Base-by-base conservation (phyloP, 2,329 filamentous ascomycete species). In the Ophidiomyces ophidiicola region DNA sequence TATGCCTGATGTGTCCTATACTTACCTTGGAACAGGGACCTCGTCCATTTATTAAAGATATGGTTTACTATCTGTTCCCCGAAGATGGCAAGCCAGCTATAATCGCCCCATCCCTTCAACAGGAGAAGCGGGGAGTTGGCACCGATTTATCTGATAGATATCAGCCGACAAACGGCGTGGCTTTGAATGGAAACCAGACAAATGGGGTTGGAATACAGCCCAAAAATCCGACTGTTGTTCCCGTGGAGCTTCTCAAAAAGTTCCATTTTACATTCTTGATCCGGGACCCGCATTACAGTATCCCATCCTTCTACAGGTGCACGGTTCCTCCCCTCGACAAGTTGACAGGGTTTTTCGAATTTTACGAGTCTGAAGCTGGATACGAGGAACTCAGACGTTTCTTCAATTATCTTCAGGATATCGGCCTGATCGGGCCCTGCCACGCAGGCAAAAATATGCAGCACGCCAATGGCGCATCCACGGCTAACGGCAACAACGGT, bases 181-280 rank as follows among this genome's bases (percentile, higher is more conserved):
- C 47, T 24, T 53, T 38, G 45, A 61, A 51, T 38, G 48, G 38
- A 17, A 5, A 49, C 20, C 72, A 72, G 6, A 76, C 72, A 53
- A 78, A 78, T 51, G 50, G 63, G 18, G 5, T n/a, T 10, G 57
- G 62, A 23, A 55, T 64, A 2, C 79, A 88, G 61, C 66, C 72
- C 2, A 70, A 70, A 42, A 96, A 96, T 62, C 88, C 87, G 1
- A 93, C 86, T 1, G 80, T 92, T 18, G 65, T 96, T 36, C 90
- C 90, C 2, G 63, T 74, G 19, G 74, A 76, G 20, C 66, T 84
- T 43, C 69, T 96, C 42, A 72, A 76, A 54, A 70, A 76, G 49
- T 96, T 93, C 64, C 86, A 94, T 62, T 96, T 88, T 66, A 84
- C 87, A 15, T 96, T 98, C 64, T 72, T 96, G 47, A 96, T 98